A percentile compares a stretch with the other conserved stretches of the same genome.
Conservation (phyloP, 2,329 filamentous ascomycete species). For the Trichophyton mentagrophytes region DNA sequence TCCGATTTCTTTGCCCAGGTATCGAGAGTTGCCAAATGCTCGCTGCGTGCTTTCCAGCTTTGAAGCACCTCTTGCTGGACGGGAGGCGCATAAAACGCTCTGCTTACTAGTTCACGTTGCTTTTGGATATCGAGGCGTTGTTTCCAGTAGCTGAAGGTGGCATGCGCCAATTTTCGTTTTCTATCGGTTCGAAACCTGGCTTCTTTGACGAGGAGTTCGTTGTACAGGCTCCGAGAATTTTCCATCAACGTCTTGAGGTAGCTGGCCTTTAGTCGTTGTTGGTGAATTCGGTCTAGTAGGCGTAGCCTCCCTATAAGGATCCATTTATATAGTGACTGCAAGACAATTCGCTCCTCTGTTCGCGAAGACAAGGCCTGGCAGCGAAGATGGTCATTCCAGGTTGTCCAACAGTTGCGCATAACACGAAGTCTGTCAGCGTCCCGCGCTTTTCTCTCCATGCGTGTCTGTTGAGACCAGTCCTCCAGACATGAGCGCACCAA, state of each 20-base stretch:
- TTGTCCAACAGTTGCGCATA: slow-evolving; percentile 45
- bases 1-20: slow-evolving; percentile 43
- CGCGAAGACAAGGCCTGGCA: slow-evolving; percentile 39
- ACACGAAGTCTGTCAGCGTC: slow-evolving; percentile 41
- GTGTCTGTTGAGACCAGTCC: slow-evolving; percentile 38
- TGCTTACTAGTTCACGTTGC: slow-evolving; percentile 30
- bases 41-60: slow-evolving; percentile 26
- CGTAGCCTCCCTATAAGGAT: slow-evolving; percentile 38
- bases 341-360: slow-evolving; percentile 44
- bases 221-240: slow-evolving; percentile 27
- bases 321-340: slow-evolving; percentile 50
- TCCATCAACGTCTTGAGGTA: slow-evolving; percentile 30
- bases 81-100: slow-evolving; percentile 33
- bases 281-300: slow-evolving; percentile 28
- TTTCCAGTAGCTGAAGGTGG: slow-evolving; percentile 28
- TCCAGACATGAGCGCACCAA: slow-evolving; percentile 36
- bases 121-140: slow-evolving; percentile 27
- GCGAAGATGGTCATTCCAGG: slow-evolving; percentile 51
- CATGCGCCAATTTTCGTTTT: slow-evolving; percentile 23
- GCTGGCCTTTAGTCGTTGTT: slow-evolving; percentile 29
- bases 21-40: slow-evolving; percentile 37
- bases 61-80: slow-evolving; percentile 29
- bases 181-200: slow-evolving; percentile 24
- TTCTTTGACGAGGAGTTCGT: slow-evolving; percentile 26
- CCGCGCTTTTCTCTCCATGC: slow-evolving; percentile 36